Evolutionary conservation across 495 filamentous ascomycete genomes (phyloP), one percentile per base, ranked within the genome.

Genomic region (Hyphodiscus hymeniophilus): DNA sequence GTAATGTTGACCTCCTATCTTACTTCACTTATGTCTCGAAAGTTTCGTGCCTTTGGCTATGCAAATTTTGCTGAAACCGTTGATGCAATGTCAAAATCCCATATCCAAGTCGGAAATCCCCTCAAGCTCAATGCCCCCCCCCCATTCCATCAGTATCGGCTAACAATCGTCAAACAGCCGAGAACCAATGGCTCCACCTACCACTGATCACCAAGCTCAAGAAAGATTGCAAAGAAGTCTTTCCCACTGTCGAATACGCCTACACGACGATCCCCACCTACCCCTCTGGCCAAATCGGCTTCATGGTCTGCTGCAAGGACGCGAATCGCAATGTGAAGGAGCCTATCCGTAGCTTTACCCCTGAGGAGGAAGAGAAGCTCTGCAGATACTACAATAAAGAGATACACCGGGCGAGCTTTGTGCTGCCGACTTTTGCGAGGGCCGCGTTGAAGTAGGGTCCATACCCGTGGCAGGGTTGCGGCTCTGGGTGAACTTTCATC

Each of bases 201-300:
- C 72, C 82, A 45, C 78, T 97, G 52, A 97, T 99, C 66, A 75
- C 77, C 57, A 73, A 87, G 67, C 81, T 99, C 54, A 92, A 91
- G 76, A 94, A 96, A 77, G 73, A 89, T 60, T 97, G 94, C 82
- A 80, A 82, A 55, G 87, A 95, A 70, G 86, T 99, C 67, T 99
- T 99, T 81, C 90, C 94, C 41, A 82, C 84, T 48, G 94, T 82
- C 65, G 94, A 97, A 71, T 99, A 97, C 76, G 94, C 87, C 54
- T 99, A 95, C 81, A 97, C 94, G 57, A 96, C 91, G 60, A 99
- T 97, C 71, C 94, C 94, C 47, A 99, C 94, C 61, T 99, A 99
- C 76, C 94, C 94, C 48, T 92, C 87, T 48, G 94, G 94, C 66
- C 91, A 96, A 75, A 99, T 99, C 63, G 94, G 94, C 66, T 99